A percentile compares a stretch with the other conserved stretches of the same genome.
Evolutionary conservation across 306 rosid genomes (phyloP).

Genomic region (Cotoneaster glaucophyllus): DNA sequence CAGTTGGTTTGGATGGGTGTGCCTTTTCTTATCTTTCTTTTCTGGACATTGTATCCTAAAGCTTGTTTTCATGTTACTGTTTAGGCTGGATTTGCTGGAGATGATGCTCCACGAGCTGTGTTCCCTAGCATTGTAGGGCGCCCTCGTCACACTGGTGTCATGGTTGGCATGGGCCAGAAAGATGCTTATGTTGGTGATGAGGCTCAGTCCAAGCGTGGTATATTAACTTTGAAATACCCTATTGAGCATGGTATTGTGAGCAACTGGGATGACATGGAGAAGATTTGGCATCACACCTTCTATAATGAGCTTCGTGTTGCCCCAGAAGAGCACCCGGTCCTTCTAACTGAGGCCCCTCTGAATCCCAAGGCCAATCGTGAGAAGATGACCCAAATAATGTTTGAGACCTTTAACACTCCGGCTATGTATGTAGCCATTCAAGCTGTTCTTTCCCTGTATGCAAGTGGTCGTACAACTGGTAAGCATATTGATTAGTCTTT

Average conservation of each 20-base stretch:
- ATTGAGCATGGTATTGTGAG: constrained; percentile 98
- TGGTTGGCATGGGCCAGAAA: constrained; percentile 99
- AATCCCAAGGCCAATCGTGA: constrained; percentile 98
- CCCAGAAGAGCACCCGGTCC: constrained; percentile 98
- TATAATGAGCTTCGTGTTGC: constrained; percentile 98
- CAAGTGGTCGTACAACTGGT: constrained; percentile 99
- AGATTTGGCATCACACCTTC: constrained; percentile 99
- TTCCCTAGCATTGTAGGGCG: constrained; percentile 99
- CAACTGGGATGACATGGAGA: constrained; percentile 99
- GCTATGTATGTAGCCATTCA: constrained; percentile 99
- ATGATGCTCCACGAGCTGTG: constrained; percentile 99
- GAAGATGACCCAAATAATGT: constrained; percentile 99
- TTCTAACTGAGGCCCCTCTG: constrained; percentile 95
- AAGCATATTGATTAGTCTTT: constrained; percentile 21
- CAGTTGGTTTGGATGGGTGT: background rate
- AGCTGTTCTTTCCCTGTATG: constrained; percentile 95
- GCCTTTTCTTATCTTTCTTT: constrained; percentile 1
- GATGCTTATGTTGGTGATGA: constrained; percentile 99
- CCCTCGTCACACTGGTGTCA: constrained; percentile 99
- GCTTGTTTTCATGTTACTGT: constrained; percentile 1
- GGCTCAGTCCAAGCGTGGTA: constrained; percentile 98
- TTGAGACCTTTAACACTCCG: constrained; percentile 94
- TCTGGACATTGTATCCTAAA: background rate
- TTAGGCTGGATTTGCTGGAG: constrained; percentile 99
- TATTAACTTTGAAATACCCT: constrained; percentile 86